phyloP scores from a whole-genome alignment of 306 rosid genomes.

The Morella rubra region DNA sequence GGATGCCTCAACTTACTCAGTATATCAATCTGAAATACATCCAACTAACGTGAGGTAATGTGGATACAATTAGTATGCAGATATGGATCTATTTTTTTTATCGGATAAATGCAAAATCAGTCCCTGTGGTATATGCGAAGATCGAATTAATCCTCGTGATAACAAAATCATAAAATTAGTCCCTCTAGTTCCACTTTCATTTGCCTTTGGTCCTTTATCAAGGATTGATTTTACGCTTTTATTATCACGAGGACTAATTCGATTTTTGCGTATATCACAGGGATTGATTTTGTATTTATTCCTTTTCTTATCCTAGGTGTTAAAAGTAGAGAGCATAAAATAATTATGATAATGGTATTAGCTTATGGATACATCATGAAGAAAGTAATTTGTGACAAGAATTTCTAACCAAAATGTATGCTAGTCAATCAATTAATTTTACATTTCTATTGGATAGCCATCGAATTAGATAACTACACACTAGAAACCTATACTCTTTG shows the following conservation, averaged over 20 bases:
- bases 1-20: conserved; percentile 4
- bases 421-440: neutral
- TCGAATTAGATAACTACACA: neutral
- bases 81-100: neutral
- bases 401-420: neutral
- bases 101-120: too few species aligned
- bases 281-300: too few species aligned
- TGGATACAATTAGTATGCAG: neutral
- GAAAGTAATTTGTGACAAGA: neutral
- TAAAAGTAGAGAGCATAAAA: neutral
- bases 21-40: neutral
- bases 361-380: neutral
- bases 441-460: neutral
- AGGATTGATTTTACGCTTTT: too few species aligned
- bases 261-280: too few species aligned
- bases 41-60: conserved; percentile 4
- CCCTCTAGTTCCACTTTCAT: too few species aligned
- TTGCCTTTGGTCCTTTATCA: too few species aligned
- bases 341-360: neutral
- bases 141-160: too few species aligned
- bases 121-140: too few species aligned
- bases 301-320: neutral
- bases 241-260: too few species aligned
- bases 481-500: too few species aligned
- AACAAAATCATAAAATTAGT: too few species aligned